phyloP scores from a whole-genome alignment of 768 basidiomycete species.

The Pleurotus salmoneostramineus region DNA sequence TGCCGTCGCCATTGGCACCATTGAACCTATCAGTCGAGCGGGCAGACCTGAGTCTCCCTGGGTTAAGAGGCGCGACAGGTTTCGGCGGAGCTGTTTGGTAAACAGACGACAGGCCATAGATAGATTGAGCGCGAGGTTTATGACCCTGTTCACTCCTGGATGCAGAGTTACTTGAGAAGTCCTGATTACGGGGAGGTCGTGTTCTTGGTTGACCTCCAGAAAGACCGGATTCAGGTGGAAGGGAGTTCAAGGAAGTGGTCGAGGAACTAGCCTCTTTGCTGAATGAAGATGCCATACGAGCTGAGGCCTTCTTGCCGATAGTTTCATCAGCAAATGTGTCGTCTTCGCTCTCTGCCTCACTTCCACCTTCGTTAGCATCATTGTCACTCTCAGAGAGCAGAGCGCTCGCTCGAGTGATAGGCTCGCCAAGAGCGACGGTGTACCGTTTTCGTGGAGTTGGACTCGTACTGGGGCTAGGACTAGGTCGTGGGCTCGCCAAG shows the following conservation, averaged over 20 bases:
- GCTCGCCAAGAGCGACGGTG: slow-evolving; percentile 79
- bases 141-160: slow-evolving; percentile 9
- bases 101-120: slow-evolving; percentile 43
- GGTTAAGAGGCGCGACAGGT: slow-evolving; percentile 29
- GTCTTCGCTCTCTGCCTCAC: slow-evolving; percentile 29
- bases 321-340: slow-evolving; percentile 52
- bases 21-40: slow-evolving; percentile 36
- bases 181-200: neutral
- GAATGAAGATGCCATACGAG: slow-evolving; percentile 20
- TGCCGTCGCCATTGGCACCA: slow-evolving; percentile 20
- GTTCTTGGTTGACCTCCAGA: neutral
- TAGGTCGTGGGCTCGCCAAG: slow-evolving; percentile 2
- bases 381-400: slow-evolving; percentile 22
- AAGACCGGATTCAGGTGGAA: neutral
- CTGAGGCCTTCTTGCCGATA: slow-evolving; percentile 51
- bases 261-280: slow-evolving; percentile 1
- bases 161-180: slow-evolving; percentile 5
- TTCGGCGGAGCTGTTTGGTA: slow-evolving; percentile 21
- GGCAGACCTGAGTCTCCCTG: slow-evolving; percentile 27
- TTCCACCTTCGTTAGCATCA: slow-evolving; percentile 25
- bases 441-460: slow-evolving; percentile 82
- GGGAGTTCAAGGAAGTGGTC: slow-evolving; percentile 1
- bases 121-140: slow-evolving; percentile 50
- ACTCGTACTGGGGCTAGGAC: slow-evolving; percentile 47
- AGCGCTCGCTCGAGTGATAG: slow-evolving; percentile 46